Conservation (phyloP, 2,329 filamentous ascomycete species). For the Sphaceloma murrayae region DNA sequence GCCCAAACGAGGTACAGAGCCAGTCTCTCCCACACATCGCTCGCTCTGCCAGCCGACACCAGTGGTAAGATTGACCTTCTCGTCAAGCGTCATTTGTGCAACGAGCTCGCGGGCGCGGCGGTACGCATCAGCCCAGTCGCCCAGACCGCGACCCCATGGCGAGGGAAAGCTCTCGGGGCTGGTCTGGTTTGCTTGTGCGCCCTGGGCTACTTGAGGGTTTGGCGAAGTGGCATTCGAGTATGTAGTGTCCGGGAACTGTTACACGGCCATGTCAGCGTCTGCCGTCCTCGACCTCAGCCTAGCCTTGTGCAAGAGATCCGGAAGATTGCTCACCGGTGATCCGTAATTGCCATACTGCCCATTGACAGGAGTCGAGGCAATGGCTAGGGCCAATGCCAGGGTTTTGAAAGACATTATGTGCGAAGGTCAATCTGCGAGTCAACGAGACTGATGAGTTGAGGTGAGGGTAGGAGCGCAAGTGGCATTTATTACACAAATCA, state of each 20-base stretch:
- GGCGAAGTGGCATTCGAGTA: conserved; percentile 24
- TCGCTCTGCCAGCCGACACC: conserved; percentile 23
- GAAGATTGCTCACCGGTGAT: too few relatives aligned
- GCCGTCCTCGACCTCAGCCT: too few relatives aligned
- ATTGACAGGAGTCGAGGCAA: conserved; percentile 13
- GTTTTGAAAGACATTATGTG: neutral
- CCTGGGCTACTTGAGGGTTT: conserved; percentile 23
- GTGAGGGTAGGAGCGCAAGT: too few relatives aligned
- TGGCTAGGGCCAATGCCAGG: conserved; percentile 5
- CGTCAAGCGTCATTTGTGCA: conserved; percentile 27
- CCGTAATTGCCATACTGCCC: conserved; percentile 20
- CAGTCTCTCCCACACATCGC: conserved; percentile 30
- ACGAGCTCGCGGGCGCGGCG: conserved; percentile 27
- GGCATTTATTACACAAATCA: too few relatives aligned
- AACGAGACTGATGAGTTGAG: neutral
- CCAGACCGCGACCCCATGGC: conserved; percentile 24
- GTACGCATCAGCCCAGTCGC: conserved; percentile 27
- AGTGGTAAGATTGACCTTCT: conserved; percentile 30
- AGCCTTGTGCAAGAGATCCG: too few relatives aligned
- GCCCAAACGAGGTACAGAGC: conserved; percentile 28
- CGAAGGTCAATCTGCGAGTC: neutral
- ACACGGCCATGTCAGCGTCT: neutral
- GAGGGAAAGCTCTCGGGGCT: conserved; percentile 24
- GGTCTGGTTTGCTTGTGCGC: conserved; percentile 22
- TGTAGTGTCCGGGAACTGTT: conserved; percentile 23